These are phyloP conservation scores for Emmonsia crescens DNA, from an alignment of 2,329 filamentous ascomycete genomes.

Conservation along the genomic window DNA sequence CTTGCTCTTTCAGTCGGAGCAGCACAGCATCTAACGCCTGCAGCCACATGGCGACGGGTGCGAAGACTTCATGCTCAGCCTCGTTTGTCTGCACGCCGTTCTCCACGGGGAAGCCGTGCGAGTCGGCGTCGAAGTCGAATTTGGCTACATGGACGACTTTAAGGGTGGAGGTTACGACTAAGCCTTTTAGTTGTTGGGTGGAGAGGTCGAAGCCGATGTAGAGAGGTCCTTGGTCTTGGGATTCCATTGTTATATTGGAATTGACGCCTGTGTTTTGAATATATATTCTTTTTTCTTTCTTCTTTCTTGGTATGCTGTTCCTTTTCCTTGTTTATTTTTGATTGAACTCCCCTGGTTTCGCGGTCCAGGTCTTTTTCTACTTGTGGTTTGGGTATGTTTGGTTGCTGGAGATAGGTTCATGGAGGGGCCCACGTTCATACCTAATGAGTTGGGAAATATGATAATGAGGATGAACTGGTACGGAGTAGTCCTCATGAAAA, in stretches of 20 bases:
- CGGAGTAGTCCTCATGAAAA: too few species aligned
- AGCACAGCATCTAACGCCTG: conserved; percentile 85
- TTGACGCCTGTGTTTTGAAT: background rate
- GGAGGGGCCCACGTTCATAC: background rate
- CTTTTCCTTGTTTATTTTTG: background rate
- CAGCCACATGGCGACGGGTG: conserved; percentile 88
- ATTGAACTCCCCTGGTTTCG: background rate
- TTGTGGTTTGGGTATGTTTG: background rate
- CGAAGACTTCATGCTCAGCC: conserved; percentile 76
- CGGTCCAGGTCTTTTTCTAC: too few species aligned
- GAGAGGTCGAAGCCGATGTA: conserved; percentile 94
- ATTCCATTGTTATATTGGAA: background rate
- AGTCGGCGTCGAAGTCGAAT: conserved; percentile 88
- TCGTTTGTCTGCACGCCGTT: conserved; percentile 84
- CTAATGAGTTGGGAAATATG: too few species aligned
- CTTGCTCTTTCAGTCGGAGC: conserved; percentile 55
- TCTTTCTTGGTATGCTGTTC: too few species aligned
- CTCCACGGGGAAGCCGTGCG: conserved; percentile 62
- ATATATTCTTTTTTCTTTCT: background rate
- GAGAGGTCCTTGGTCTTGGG: conserved; percentile 41
- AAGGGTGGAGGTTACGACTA: conserved; percentile 74
- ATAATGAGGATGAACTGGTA: too few species aligned
- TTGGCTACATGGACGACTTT: conserved; percentile 75
- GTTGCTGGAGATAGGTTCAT: background rate
- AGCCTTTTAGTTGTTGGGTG: conserved; percentile 91